phyloP scores from a whole-genome alignment of 331 rosid genomes.

The Ulmus americana region DNA sequence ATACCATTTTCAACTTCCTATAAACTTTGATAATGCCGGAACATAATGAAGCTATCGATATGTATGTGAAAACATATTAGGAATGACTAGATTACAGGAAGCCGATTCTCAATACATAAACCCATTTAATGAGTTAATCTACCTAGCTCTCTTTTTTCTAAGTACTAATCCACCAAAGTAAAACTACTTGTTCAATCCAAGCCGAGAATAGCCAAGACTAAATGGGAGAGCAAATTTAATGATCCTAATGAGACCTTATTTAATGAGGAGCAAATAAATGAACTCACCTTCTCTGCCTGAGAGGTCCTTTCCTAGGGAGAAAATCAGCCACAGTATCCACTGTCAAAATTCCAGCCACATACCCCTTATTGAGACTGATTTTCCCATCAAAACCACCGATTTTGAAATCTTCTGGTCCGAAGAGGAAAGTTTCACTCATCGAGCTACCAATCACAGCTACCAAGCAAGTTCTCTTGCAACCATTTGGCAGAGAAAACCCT shows the following conservation, averaged over 20 bases:
- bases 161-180: too few relatives aligned
- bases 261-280: constrained; percentile 10
- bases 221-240: background rate
- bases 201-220: background rate
- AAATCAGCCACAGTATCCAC: constrained; percentile 93
- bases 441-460: constrained; percentile 78
- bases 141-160: too few relatives aligned
- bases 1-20: too few relatives aligned
- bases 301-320: constrained; percentile 77
- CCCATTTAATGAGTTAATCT: too few relatives aligned
- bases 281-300: constrained; percentile 73
- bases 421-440: constrained; percentile 45
- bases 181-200: too few relatives aligned
- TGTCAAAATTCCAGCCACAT: constrained; percentile 85
- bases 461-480: constrained; percentile 76
- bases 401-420: constrained; percentile 63
- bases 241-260: constrained; percentile 2
- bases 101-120: too few relatives aligned
- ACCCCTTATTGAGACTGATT: constrained; percentile 73
- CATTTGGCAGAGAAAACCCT: constrained; percentile 69
- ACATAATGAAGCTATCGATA: too few relatives aligned
- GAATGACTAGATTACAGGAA: too few relatives aligned
- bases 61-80: too few relatives aligned
- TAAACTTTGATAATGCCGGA: too few relatives aligned
- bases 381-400: constrained; percentile 67